Percentiles rank a stretch among this genome's conserved stretches.
Evolutionary conservation across 1,139 yeast species (phyloP).

Genomic region (Nadsonia starkeyi-henricii): DNA sequence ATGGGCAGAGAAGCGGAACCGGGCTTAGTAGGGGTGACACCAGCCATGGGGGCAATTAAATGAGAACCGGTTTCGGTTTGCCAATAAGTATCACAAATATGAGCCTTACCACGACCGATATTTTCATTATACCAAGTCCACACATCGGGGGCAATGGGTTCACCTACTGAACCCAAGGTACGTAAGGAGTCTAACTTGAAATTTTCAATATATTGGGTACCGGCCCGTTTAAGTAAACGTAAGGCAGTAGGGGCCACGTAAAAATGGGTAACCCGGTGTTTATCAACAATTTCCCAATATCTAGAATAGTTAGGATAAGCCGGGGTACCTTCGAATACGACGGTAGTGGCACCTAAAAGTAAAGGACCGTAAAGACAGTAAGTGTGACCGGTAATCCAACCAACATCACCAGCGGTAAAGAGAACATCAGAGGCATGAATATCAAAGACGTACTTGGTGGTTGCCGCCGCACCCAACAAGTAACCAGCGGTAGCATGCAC

Average conservation of each 20-base stretch:
- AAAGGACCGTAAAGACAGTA: slow-evolving; percentile 93
- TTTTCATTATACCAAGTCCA: slow-evolving; percentile 97
- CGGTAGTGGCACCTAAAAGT: slow-evolving; percentile 74
- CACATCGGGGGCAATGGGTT: slow-evolving; percentile 94
- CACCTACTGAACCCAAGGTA: slow-evolving; percentile 96
- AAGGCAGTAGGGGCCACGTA: slow-evolving; percentile 98
- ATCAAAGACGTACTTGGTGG: slow-evolving; percentile 89
- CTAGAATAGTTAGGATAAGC: slow-evolving; percentile 95
- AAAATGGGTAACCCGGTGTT: slow-evolving; percentile 89
- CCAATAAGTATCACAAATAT: slow-evolving; percentile 91
- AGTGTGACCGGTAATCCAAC: slow-evolving; percentile 99
- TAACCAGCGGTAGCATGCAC: slow-evolving; percentile 92
- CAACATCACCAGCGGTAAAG: slow-evolving; percentile 97
- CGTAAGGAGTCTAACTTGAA: slow-evolving; percentile 85
- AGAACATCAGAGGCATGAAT: slow-evolving; percentile 75
- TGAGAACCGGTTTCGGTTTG: slow-evolving; percentile 98
- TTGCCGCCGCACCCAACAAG: slow-evolving; percentile 85
- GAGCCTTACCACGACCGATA: slow-evolving; percentile 80
- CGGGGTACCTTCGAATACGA: slow-evolving; percentile 95
- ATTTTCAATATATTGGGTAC: slow-evolving; percentile 77
- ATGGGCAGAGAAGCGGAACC: slow-evolving; percentile 95
- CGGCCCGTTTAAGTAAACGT: slow-evolving; percentile 88
- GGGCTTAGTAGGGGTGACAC: slow-evolving; percentile 89
- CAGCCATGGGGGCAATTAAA: slow-evolving; percentile 89
- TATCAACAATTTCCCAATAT: slow-evolving; percentile 92